These are phyloP conservation scores for Acer negundo DNA, from an alignment of 345 rosid genomes.

Conservation along the genomic window DNA sequence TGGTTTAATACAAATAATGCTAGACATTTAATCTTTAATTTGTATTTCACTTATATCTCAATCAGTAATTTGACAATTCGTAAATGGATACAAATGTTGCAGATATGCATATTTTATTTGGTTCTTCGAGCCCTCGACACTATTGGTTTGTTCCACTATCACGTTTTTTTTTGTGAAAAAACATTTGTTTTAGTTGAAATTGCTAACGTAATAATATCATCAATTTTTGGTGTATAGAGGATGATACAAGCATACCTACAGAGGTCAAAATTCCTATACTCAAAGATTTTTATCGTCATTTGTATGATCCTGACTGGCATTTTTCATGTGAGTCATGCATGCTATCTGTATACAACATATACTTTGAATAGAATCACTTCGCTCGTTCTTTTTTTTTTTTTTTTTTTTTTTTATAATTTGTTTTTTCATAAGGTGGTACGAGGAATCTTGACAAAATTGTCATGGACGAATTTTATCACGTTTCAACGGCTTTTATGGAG, in stretches of 20 bases:
- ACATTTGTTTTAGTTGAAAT: not conserved
- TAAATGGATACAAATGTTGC: slow-evolving; percentile 4
- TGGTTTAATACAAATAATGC: too few species aligned
- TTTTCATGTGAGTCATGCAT: too few species aligned
- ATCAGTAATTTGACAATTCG: too few species aligned
- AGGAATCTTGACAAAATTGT: slow-evolving; percentile 69
- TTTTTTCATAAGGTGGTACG: slow-evolving; percentile 60
- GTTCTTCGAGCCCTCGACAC: slow-evolving; percentile 97
- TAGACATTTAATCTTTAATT: too few species aligned
- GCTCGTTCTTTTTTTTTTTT: too few species aligned
- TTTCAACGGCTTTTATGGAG: slow-evolving; percentile 47
- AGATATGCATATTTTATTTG: slow-evolving; percentile 90
- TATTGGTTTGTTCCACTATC: slow-evolving; percentile 58
- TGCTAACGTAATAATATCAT: too few species aligned
- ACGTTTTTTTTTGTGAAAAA: not conserved
- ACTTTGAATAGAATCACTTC: too few species aligned
- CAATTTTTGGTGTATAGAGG: slow-evolving; percentile 27
- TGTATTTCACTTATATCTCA: too few species aligned
- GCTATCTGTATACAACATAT: too few species aligned
- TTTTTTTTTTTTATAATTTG: too few species aligned
- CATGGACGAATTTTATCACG: slow-evolving; percentile 87
- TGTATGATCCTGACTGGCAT: too few species aligned
- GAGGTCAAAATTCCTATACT: slow-evolving; percentile 88
- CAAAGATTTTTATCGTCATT: slow-evolving; percentile 40
- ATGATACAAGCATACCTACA: slow-evolving; percentile 84